A percentile compares a stretch with the other conserved stretches of the same genome.
Evolutionary conservation across 192 early-diverging fungal genomes (phyloP).

Genomic region (Backusella luteola): DNA sequence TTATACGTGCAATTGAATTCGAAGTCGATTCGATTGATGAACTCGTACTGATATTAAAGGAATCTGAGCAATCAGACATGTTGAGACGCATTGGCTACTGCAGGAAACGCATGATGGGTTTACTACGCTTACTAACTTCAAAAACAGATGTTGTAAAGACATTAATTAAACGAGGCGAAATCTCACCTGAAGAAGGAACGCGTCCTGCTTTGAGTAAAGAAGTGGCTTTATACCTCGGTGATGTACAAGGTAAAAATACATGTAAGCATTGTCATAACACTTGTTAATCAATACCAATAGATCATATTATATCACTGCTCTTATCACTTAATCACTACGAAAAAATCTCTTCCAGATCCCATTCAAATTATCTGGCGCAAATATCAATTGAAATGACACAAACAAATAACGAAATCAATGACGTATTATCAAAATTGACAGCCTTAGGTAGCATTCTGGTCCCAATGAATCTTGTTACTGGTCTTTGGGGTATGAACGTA

Average conservation of each 20-base stretch:
- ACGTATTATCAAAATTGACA: conserved; percentile 50
- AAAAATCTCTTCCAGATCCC: conserved; percentile 66
- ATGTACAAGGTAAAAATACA: conserved; percentile 54
- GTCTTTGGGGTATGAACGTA: conserved; percentile 71
- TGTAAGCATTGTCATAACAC: too few species aligned
- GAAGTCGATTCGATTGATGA: conserved; percentile 98
- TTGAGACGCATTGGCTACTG: conserved; percentile 73
- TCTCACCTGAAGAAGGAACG: conserved; percentile 13
- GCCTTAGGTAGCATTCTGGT: conserved; percentile 54
- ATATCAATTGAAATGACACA: conserved; percentile 75
- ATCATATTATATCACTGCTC: conserved; percentile 79
- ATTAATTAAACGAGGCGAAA: conserved; percentile 66
- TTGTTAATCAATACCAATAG: conserved; percentile 16
- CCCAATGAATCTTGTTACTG: conserved; percentile 64
- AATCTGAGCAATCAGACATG: conserved; percentile 86
- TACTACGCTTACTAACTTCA: conserved; percentile 64
- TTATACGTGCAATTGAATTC: conserved; percentile 84
- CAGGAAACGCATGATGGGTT: conserved; percentile 69
- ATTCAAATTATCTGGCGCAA: conserved; percentile 76
- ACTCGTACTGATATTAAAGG: conserved; percentile 86
- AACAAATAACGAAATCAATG: conserved; percentile 56
- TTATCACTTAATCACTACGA: conserved; percentile 78
- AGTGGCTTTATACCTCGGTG: conserved; percentile 73
- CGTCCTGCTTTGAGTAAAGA: conserved; percentile 47
- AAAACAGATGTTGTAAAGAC: conserved; percentile 79